Percentiles rank a stretch among this genome's conserved stretches.
These are phyloP conservation scores for Teratosphaeria nubilosa DNA, from an alignment of 2,329 filamentous ascomycete genomes.

Conservation along the genomic window DNA sequence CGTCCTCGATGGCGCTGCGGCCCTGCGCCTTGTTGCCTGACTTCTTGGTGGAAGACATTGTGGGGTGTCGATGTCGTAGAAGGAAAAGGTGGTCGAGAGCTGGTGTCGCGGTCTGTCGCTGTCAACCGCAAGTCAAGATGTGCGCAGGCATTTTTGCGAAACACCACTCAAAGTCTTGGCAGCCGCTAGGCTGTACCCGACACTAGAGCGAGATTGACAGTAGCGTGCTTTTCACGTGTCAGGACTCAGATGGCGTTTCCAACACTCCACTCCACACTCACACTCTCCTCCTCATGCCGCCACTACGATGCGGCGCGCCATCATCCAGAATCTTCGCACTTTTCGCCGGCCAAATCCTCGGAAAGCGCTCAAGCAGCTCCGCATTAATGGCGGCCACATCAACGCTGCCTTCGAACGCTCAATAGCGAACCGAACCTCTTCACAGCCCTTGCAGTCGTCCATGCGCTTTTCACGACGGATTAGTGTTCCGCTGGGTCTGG, in stretches of 20 bases:
- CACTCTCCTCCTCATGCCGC: slow-evolving; percentile 2
- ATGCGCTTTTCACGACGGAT: slow-evolving; percentile 63
- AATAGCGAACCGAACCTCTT: slow-evolving; percentile 27
- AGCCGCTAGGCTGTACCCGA: neutral
- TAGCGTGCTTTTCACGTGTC: neutral
- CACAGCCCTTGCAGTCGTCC: slow-evolving; percentile 49
- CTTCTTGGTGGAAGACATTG: slow-evolving; percentile 43
- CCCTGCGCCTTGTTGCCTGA: slow-evolving; percentile 39
- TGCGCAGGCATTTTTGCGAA: neutral
- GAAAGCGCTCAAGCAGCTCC: slow-evolving; percentile 43
- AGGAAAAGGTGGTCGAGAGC: neutral
- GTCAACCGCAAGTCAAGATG: neutral
- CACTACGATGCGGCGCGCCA: slow-evolving; percentile 61
- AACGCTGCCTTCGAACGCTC: slow-evolving; percentile 40
- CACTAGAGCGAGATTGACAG: neutral
- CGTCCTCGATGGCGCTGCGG: slow-evolving; percentile 96
- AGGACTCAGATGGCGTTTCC: neutral
- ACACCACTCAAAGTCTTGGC: neutral
- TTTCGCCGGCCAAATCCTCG: slow-evolving; percentile 55
- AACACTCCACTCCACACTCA: neutral
- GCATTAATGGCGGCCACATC: slow-evolving; percentile 24
- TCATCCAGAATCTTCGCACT: slow-evolving; percentile 57
- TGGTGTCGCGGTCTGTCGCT: neutral
- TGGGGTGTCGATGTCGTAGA: neutral
- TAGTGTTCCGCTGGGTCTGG: slow-evolving; percentile 56